Percentiles rank a stretch among this genome's conserved stretches.
phyloP scores from a whole-genome alignment of 2,329 filamentous ascomycete species.

The Fusarium clavum region DNA sequence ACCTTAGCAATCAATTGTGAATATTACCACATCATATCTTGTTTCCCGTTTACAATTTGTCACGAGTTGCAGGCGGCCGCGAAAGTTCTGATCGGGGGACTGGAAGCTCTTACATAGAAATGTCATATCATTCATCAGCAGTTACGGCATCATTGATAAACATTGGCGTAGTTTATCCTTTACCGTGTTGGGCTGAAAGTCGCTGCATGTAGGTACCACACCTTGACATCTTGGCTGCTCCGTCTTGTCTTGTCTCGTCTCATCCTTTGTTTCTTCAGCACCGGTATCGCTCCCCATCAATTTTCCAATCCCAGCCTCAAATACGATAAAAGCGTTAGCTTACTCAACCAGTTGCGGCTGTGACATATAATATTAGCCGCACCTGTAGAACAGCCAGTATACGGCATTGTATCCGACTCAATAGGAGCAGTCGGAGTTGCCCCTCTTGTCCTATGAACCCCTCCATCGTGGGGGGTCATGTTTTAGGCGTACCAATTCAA shows the following conservation, averaged over 20 bases:
- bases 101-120: slow-evolving; percentile 29
- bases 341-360: slow-evolving; percentile 29
- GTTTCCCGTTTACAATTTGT: neutral
- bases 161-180: slow-evolving; percentile 32
- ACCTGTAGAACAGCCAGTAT: slow-evolving; percentile 17
- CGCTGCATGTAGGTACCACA: slow-evolving; percentile 27
- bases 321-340: slow-evolving; percentile 11
- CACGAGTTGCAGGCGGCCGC: slow-evolving; percentile 6
- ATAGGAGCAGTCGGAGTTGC: slow-evolving; percentile 31
- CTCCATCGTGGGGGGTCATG: slow-evolving; percentile 27
- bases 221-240: slow-evolving; percentile 9
- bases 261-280: slow-evolving; percentile 6
- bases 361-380: slow-evolving; percentile 20
- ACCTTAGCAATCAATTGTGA: slow-evolving; percentile 25
- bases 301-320: slow-evolving; percentile 1
- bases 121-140: slow-evolving; percentile 38
- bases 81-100: slow-evolving; percentile 1
- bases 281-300: slow-evolving; percentile 6
- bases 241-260: slow-evolving; percentile 9
- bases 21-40: slow-evolving; percentile 24
- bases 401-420: slow-evolving; percentile 38
- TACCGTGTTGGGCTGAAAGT: slow-evolving; percentile 24
- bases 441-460: slow-evolving; percentile 26
- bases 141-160: slow-evolving; percentile 42
- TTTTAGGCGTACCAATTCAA: slow-evolving; percentile 35